Evolutionary conservation across 202 grass and related monocot genomes (phyloP).

Genomic region (Setaria viridis): DNA sequence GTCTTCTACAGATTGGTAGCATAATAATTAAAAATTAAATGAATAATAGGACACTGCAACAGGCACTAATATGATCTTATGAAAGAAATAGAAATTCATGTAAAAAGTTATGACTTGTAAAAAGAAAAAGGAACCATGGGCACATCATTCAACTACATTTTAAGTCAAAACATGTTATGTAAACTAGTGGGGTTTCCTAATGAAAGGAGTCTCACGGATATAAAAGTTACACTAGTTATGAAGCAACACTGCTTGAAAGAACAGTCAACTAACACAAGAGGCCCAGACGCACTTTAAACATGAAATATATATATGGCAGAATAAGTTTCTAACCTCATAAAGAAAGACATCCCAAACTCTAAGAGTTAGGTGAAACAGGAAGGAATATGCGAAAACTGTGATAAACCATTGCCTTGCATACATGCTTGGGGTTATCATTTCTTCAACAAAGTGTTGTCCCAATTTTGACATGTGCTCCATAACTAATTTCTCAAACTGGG

Average conservation of each 20-base stretch:
- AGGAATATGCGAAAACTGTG: slow-evolving; percentile 93
- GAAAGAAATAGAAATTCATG: neutral
- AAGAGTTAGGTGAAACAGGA: slow-evolving; percentile 83
- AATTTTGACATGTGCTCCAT: slow-evolving; percentile 81
- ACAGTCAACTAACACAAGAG: neutral
- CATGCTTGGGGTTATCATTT: slow-evolving; percentile 99
- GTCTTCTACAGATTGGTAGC: slow-evolving; percentile 18
- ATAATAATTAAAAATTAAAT: neutral
- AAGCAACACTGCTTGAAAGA: neutral
- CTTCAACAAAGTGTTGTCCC: slow-evolving; percentile 85
- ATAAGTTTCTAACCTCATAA: slow-evolving; percentile 74
- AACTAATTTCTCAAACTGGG: slow-evolving; percentile 89
- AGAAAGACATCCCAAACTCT: slow-evolving; percentile 99
- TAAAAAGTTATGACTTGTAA: neutral
- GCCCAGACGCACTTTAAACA: neutral
- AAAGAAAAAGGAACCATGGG: neutral
- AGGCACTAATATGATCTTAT: neutral
- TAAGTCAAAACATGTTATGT: neutral
- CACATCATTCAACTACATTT: neutral
- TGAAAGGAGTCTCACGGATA: neutral
- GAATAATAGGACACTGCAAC: neutral
- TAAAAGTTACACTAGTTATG: neutral
- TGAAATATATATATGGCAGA: neutral
- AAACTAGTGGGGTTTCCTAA: neutral
- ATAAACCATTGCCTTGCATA: slow-evolving; percentile 99